These are phyloP conservation scores for Cyclostephanos tholiformis DNA, from an alignment of 108 stramenopile genomes.

Conservation along the genomic window DNA sequence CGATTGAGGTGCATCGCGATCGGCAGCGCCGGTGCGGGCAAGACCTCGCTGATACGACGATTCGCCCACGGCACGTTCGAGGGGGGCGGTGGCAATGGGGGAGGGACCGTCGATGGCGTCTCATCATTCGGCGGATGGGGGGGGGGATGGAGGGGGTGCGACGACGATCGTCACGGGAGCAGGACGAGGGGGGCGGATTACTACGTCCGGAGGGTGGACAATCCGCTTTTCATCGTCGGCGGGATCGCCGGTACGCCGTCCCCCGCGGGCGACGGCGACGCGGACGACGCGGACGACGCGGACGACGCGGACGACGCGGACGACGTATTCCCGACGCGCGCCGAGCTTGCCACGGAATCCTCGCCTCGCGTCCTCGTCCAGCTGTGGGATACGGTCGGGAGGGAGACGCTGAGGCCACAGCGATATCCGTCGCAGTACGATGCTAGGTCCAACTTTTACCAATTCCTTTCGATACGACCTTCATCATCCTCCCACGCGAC, in stretches of 20 bases:
- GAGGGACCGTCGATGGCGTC: too few species aligned
- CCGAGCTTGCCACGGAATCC: not conserved
- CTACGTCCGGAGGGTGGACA: conserved; percentile 37
- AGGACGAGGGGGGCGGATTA: conserved; percentile 45
- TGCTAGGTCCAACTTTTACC: conserved; percentile 21
- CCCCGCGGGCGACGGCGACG: not conserved
- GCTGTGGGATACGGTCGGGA: conserved; percentile 83
- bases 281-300: too few species aligned
- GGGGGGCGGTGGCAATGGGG: too few species aligned
- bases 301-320: too few species aligned
- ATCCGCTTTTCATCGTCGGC: conserved; percentile 22
- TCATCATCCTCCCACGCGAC: not conserved
- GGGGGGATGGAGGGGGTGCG: too few species aligned
- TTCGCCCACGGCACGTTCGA: conserved; percentile 10
- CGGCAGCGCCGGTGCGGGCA: conserved; percentile 68
- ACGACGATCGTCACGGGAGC: conserved; percentile 1
- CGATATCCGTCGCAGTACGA: conserved; percentile 7
- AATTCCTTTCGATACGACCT: conserved; percentile 30
- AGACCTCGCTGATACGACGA: conserved; percentile 60
- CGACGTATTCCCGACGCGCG: not conserved
- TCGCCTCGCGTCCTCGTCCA: conserved; percentile 49
- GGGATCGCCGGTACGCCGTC: not conserved
- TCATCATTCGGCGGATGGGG: conserved; percentile 13
- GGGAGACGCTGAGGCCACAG: conserved; percentile 48
- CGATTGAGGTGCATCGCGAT: conserved; percentile 60